These are phyloP conservation scores for Russula compacta DNA, from an alignment of 768 basidiomycete genomes.

Conservation along the genomic window DNA sequence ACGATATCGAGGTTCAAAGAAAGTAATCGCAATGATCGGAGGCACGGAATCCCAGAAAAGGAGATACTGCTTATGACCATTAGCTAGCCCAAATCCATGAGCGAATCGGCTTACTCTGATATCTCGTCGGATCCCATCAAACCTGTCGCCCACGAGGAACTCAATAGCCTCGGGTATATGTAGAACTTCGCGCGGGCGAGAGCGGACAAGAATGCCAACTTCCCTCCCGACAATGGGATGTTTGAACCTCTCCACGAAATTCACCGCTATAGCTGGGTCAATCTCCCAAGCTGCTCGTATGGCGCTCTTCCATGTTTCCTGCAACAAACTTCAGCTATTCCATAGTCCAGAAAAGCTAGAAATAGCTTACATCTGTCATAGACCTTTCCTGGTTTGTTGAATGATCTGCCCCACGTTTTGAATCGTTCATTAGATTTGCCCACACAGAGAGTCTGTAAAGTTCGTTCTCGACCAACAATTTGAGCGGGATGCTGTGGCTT, in stretches of 20 bases:
- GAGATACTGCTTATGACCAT: constrained; percentile 50
- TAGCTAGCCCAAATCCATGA: background rate
- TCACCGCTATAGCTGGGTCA: constrained; percentile 73
- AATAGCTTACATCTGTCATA: constrained; percentile 47
- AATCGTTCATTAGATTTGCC: constrained; percentile 79
- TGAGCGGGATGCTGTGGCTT: constrained; percentile 63
- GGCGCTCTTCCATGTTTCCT: constrained; percentile 60
- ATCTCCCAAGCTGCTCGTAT: constrained; percentile 74
- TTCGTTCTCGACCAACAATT: constrained; percentile 84
- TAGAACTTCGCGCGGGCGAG: constrained; percentile 58
- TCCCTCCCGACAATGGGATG: constrained; percentile 54
- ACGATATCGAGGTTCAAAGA: constrained; percentile 78
- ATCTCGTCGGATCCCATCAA: constrained; percentile 56
- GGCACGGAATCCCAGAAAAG: constrained; percentile 85
- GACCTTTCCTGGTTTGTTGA: constrained; percentile 46
- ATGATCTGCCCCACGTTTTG: constrained; percentile 56
- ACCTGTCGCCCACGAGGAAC: constrained; percentile 66
- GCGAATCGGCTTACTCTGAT: constrained; percentile 49
- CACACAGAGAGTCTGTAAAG: constrained; percentile 80
- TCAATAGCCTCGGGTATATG: constrained; percentile 73
- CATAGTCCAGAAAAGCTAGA: background rate
- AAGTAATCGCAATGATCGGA: constrained; percentile 69
- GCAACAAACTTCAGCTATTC: constrained; percentile 9
- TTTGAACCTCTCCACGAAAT: constrained; percentile 87
- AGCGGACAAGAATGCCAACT: constrained; percentile 63